Base-by-base conservation (phyloP, 257 asterid species). In the Nemophila menziesii region DNA sequence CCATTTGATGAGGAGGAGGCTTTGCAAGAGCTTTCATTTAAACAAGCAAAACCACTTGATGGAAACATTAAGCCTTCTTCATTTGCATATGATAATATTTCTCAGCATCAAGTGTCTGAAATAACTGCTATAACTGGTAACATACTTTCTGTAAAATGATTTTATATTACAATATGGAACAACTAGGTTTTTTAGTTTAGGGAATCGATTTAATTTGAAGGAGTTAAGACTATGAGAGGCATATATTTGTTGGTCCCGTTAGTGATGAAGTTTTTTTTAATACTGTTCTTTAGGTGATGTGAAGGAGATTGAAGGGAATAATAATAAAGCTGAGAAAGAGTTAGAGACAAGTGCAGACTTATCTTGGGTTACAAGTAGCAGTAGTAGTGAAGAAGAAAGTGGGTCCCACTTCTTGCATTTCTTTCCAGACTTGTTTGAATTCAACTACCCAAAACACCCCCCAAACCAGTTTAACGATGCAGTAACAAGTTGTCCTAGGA, bases 321-420 rank as follows among this genome's bases (percentile, higher is more conserved):
- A 65, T 49, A 64, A 56, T 11, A 57, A 40, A 14, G 53, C 56
- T 38, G 72, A 64, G 21, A 69, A 73, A 49, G 82, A 74, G 51
- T 54, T 64, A 45, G 85, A 74, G 55, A 54, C 68, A 17, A 74
- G 82, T 57, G 72, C 58, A 21, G 73, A 77, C 39, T 48, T 65
- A 44, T 68, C 93, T 29, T 61, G 70, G 65, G 65, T 64, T 62
- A 73, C 82, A 41, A 75, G 80, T 50, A 66, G 69, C 53, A 69
- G 78, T 22, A 55, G 77, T 26, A 82, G 65, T 54, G 92, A 73
- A 44, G 64, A 74, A 52, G 51, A 43, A 27, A 66, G 53, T 44
- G 75, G 51, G 23, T 52, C 61, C 40, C 43, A 64, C 47, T 62
- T 46, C 51, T 20, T 34, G 26, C 52, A 58, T 45, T 42, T 56